These are phyloP conservation scores for Fusarium mundagurra DNA, from an alignment of 2,329 filamentous ascomycete species.

Conservation along the genomic window DNA sequence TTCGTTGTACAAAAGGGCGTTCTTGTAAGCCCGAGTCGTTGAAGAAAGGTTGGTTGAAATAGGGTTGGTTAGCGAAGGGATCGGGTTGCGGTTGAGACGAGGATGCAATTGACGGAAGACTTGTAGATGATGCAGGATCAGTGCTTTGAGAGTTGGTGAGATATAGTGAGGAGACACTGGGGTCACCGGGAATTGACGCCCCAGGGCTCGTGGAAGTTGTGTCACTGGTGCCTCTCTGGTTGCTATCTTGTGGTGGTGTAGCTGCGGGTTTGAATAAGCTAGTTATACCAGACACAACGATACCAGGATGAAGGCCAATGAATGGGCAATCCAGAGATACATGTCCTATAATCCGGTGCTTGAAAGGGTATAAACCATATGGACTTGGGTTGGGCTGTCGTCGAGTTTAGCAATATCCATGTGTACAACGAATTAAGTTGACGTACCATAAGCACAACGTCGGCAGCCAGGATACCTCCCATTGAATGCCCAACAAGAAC, in stretches of 20 bases:
- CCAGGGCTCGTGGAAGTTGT: conserved; percentile 7
- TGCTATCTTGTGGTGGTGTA: conserved; percentile 29
- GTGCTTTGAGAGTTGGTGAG: conserved; percentile 33
- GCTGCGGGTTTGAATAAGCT: conserved; percentile 73
- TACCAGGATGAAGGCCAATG: conserved; percentile 87
- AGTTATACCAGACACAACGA: conserved; percentile 82
- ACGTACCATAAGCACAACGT: conserved; percentile 74
- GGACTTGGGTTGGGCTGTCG: conserved; percentile 47
- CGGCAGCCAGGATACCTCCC: conserved; percentile 84
- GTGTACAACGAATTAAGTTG: neutral
- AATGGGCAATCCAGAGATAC: conserved; percentile 89
- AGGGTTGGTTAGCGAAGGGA: conserved; percentile 79
- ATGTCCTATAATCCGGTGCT: conserved; percentile 81
- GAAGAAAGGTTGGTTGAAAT: conserved; percentile 76
- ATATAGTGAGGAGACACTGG: conserved; percentile 29
- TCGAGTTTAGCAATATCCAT: neutral
- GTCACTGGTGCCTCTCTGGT: neutral
- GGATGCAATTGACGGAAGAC: conserved; percentile 31
- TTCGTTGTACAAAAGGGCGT: conserved; percentile 72
- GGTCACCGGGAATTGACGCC: conserved; percentile 7
- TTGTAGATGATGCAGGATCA: conserved; percentile 24
- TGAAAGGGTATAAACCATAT: conserved; percentile 57
- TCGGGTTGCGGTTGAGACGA: conserved; percentile 43
- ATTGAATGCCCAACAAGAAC: conserved; percentile 89
- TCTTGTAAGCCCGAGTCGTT: conserved; percentile 79